These are phyloP conservation scores for Rhizoctonia solani DNA, from an alignment of 1,284 basidiomycete species.

Conservation along the genomic window DNA sequence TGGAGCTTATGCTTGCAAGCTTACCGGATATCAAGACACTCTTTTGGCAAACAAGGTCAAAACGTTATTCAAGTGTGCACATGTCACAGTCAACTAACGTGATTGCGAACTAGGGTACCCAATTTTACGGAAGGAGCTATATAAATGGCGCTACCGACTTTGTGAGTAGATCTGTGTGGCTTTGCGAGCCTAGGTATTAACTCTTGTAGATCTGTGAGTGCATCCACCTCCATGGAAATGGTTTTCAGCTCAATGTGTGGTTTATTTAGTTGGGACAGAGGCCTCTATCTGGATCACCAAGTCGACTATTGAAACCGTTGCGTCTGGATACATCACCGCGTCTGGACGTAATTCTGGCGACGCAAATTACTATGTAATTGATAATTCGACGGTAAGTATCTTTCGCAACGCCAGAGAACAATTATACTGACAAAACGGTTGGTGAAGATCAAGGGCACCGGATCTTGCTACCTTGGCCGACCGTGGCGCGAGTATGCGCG, in stretches of 20 bases:
- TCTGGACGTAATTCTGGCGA: constrained; percentile 33
- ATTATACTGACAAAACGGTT: background rate
- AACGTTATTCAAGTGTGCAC: background rate
- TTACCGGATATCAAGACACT: constrained; percentile 39
- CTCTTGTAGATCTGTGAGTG: constrained; percentile 6
- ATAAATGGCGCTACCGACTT: constrained; percentile 39
- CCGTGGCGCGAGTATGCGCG: constrained; percentile 39
- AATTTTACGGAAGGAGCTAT: constrained; percentile 37
- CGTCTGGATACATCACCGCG: constrained; percentile 39
- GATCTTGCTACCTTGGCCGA: constrained; percentile 28
- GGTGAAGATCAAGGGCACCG: background rate
- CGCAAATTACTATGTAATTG: constrained; percentile 39
- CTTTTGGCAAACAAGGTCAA: constrained; percentile 37
- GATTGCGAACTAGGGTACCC: constrained; percentile 27
- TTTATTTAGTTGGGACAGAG: constrained; percentile 32
- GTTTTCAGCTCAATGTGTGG: too few species aligned
- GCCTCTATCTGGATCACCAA: constrained; percentile 38
- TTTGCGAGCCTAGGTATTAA: background rate
- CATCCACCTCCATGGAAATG: too few species aligned
- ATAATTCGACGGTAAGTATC: constrained; percentile 35
- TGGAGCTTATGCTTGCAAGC: constrained; percentile 26
- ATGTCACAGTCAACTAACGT: background rate
- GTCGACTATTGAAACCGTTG: constrained; percentile 34
- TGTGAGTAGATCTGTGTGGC: background rate
- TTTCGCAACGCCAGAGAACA: background rate